Evolutionary conservation across 257 asterid species (phyloP).

Genomic region (Solanum dulcamara): DNA sequence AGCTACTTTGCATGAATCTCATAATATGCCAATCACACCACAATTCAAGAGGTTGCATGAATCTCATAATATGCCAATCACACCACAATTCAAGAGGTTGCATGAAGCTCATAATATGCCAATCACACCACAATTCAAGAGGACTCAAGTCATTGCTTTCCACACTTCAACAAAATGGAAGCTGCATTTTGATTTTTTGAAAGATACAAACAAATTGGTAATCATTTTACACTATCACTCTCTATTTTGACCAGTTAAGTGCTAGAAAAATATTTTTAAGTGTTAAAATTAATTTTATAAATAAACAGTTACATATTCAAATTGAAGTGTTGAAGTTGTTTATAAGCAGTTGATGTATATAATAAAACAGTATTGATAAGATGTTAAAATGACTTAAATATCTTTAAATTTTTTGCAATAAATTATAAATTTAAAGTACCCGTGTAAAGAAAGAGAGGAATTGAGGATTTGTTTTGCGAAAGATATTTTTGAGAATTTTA

Average conservation of each 20-base stretch:
- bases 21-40: background rate
- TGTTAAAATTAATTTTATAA: too few relatives aligned
- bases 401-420: background rate
- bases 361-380: background rate
- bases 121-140: constrained; percentile 5
- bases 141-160: constrained; percentile 22
- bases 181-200: constrained; percentile 35
- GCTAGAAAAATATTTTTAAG: too few relatives aligned
- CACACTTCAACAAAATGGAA: constrained; percentile 46
- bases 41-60: constrained; percentile 8
- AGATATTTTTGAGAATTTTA: background rate
- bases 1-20: background rate
- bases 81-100: constrained; percentile 6
- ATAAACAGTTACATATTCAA: too few relatives aligned
- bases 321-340: background rate
- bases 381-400: background rate
- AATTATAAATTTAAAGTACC: too few relatives aligned
- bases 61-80: background rate
- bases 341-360: background rate
- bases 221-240: background rate
- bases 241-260: too few relatives aligned
- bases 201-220: constrained; percentile 26
- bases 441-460: background rate
- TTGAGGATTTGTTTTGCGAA: too few relatives aligned
- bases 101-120: background rate